Evolutionary conservation across 129 eudicot species (phyloP).

Genomic region (Centrapalus pauciflorus): DNA sequence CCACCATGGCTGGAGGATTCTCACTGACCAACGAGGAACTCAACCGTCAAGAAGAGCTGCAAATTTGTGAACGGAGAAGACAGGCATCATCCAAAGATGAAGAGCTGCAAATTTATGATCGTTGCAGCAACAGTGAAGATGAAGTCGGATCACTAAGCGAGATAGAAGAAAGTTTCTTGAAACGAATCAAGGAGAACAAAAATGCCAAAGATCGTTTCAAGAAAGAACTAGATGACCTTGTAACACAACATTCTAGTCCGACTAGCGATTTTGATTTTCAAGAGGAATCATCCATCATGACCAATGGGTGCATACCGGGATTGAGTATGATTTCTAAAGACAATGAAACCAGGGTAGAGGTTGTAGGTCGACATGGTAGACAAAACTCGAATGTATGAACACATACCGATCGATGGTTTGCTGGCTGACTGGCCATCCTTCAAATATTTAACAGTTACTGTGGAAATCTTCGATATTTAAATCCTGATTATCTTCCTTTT

Average conservation of each 20-base stretch:
- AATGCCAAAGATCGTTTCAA: slow-evolving; percentile 45
- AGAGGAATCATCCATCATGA: slow-evolving; percentile 31
- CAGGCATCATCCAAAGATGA: slow-evolving; percentile 42
- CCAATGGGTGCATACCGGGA: slow-evolving; percentile 25
- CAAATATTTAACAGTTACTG: background rate
- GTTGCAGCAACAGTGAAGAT: slow-evolving; percentile 24
- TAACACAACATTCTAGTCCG: slow-evolving; percentile 30
- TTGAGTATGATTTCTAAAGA: slow-evolving; percentile 5
- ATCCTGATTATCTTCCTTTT: background rate
- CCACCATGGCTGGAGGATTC: slow-evolving; percentile 14
- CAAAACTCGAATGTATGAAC: slow-evolving; percentile 6
- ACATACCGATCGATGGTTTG: background rate
- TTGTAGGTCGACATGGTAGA: slow-evolving; percentile 5
- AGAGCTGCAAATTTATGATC: slow-evolving; percentile 18
- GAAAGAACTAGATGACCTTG: slow-evolving; percentile 40
- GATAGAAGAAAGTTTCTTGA: slow-evolving; percentile 59
- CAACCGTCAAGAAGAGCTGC: slow-evolving; percentile 55
- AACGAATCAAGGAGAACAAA: slow-evolving; percentile 45
- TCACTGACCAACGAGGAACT: slow-evolving; percentile 47
- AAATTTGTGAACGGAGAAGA: slow-evolving; percentile 53
- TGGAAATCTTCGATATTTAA: background rate
- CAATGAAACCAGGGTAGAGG: background rate
- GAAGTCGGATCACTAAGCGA: slow-evolving; percentile 60
- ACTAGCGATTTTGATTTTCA: slow-evolving; percentile 19
- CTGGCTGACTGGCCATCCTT: background rate